Evolutionary conservation across 768 basidiomycete genomes (phyloP), one percentile per base, ranked within the genome.

Genomic region (Leccinum uliginosum): DNA sequence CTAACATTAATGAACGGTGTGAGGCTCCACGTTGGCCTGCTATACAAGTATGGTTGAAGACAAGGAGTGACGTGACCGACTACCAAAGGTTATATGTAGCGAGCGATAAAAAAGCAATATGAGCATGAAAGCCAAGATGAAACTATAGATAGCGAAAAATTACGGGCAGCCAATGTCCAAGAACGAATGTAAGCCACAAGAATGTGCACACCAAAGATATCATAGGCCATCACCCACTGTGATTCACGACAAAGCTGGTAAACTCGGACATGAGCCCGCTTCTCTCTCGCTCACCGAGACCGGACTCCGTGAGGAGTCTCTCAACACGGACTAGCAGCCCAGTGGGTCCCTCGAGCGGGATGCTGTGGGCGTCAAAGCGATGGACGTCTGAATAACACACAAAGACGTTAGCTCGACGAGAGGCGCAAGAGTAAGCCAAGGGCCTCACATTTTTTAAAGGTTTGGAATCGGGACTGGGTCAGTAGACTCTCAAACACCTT

Each of bases 301-400:
- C 71, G 6, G 84, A 74, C 45, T 74, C 73, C 50, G 74, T 74
- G 53, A 91, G 76, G 35, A 91, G 75, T 46, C 78, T 76, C 63
- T 84, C 82, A 6, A 89, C 84, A 44, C 80, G 82, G 26, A 76
- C 66, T n/a, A 89, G 75, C 43, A 91, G 83, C 21, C 89, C 89
- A 30, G 74, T 77, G 11, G 87, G 82, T 15, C 89, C 89, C 56
- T 91, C 86, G 50, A 91, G 83, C 3, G 87, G 84, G 48, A 91
- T 90, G 44, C 82, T 76, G 59, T 86, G 81, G 19, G 84, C 84
- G 67, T 91, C 89, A 64, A 86, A 91, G 58, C 82, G 82, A 66
- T 83, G 83, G 15, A 90, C 85, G 72, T 87, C 88, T 90, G 27
- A 29, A 54, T 2, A 35, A 10, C 7, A 66, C 49, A 49, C 65